A percentile compares a stretch with the other conserved stretches of the same genome.
Evolutionary conservation across 1,284 basidiomycete genomes (phyloP).

Genomic region (Somion occarium): DNA sequence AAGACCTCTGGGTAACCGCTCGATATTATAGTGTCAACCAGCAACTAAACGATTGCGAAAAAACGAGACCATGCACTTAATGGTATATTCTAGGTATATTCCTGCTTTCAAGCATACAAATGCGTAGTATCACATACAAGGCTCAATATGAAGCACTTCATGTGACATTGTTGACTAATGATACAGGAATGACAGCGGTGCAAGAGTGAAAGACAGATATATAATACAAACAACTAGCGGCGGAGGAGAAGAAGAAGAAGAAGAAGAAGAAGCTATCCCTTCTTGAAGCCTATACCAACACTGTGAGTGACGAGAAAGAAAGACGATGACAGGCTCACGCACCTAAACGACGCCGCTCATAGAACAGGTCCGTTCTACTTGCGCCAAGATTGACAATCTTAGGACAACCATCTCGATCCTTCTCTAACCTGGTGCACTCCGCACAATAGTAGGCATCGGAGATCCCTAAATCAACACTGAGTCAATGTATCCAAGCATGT

Average conservation of each 20-base stretch:
- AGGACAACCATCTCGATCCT: constrained; percentile 97
- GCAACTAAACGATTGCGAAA: too few relatives aligned
- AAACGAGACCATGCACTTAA: not conserved
- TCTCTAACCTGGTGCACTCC: constrained; percentile 94
- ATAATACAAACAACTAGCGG: too few relatives aligned
- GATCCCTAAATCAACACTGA: constrained; percentile 61
- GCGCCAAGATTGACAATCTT: constrained; percentile 97
- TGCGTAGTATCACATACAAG: too few relatives aligned
- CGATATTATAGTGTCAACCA: too few relatives aligned
- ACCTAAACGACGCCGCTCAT: constrained; percentile 79
- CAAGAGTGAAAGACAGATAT: too few relatives aligned
- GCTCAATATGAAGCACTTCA: too few relatives aligned
- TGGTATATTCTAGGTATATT: too few relatives aligned
- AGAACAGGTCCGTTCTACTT: constrained; percentile 85
- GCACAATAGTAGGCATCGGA: constrained; percentile 98
- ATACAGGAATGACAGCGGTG: too few relatives aligned
- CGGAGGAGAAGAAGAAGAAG: not conserved
- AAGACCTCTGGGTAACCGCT: too few relatives aligned
- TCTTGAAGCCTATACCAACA: constrained; percentile 64
- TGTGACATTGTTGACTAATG: too few relatives aligned
- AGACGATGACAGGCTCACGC: constrained; percentile 20
- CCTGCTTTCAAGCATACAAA: too few relatives aligned
- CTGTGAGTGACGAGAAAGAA: not conserved
- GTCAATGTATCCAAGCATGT: not conserved
- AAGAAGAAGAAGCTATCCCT: constrained; percentile 45